These are phyloP conservation scores for Wickerhamiella parazyma DNA, from an alignment of 805 yeast genomes.

Conservation along the genomic window DNA sequence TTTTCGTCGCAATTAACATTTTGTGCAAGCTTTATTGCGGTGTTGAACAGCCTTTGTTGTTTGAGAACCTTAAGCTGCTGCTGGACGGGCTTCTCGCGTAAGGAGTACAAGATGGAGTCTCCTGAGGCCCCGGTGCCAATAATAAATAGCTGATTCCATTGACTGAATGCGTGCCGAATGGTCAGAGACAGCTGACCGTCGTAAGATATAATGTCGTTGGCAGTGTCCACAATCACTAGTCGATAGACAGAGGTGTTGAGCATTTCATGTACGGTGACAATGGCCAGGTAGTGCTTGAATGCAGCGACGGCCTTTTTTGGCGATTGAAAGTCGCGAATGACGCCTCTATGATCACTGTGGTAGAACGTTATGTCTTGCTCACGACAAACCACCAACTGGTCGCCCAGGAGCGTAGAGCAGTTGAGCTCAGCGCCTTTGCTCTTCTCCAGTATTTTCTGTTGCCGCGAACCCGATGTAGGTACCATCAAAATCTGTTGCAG, in stretches of 20 bases:
- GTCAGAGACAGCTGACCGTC: slow-evolving; percentile 54
- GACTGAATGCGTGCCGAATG: slow-evolving; percentile 42
- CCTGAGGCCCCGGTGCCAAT: slow-evolving; percentile 33
- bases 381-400: slow-evolving; percentile 50
- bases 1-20: slow-evolving; percentile 23
- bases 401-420: slow-evolving; percentile 30
- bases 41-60: slow-evolving; percentile 53
- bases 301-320: slow-evolving; percentile 41
- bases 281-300: slow-evolving; percentile 40
- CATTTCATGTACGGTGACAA: slow-evolving; percentile 22
- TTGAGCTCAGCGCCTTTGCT: slow-evolving; percentile 35
- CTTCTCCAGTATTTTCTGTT: slow-evolving; percentile 35
- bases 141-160: slow-evolving; percentile 46
- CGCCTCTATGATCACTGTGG: slow-evolving; percentile 26
- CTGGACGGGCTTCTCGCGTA: slow-evolving; percentile 52
- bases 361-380: slow-evolving; percentile 53
- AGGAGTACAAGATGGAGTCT: slow-evolving; percentile 60
- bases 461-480: slow-evolving; percentile 60
- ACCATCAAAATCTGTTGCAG: slow-evolving; percentile 58
- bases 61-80: slow-evolving; percentile 56
- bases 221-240: slow-evolving; percentile 53
- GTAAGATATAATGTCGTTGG: slow-evolving; percentile 56
- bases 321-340: slow-evolving; percentile 42
- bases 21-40: slow-evolving; percentile 58
- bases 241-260: slow-evolving; percentile 33